Evolutionary conservation across 1,284 basidiomycete species (phyloP), one percentile per base, ranked within the genome.

Genomic region (Cystobasidium sp.): DNA sequence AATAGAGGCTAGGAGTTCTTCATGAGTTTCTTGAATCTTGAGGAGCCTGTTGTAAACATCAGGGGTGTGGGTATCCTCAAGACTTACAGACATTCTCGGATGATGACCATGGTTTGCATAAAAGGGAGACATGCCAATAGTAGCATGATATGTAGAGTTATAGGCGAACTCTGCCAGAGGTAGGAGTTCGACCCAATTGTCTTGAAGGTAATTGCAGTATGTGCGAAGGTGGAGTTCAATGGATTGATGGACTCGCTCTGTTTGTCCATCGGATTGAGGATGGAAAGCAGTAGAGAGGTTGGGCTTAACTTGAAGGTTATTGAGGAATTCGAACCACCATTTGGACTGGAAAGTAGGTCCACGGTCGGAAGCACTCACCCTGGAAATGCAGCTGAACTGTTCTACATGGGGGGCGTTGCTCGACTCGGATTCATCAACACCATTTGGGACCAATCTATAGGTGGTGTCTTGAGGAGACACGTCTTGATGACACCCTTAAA

Each of bases 241-340:
- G 0, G 77, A 80, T 74, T 85, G 84, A 75, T 87, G 86, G 18
- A 82, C 75, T 0, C 79, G 64, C 77, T 87, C 83, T 0, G 84
- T 84, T 62, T 86, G 84, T 0, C 86, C 84, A 69, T 87, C 83
- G 0, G 83, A 81, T 74, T 86, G 80, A 0, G 85, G 85, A 72
- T 86, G 84, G 58, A 82, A 84, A 0, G 81, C 81, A 0, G 84
- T 81, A 37, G 80, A 78, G 52, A 81, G 62, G 20, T 77, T 79
- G 10, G 72, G 76, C 75, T 79, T 46, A 2, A 78, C 76, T 4
- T 75, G 59, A 0, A 80, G 44, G n/a, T n/a, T n/a, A n/a, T n/a
- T n/a, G n/a, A n/a, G n/a, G n/a, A n/a, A n/a, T n/a, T n/a, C n/a
- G n/a, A n/a, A n/a, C n/a, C n/a, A n/a, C n/a, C n/a, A n/a, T 9